Base-by-base conservation (phyloP, 148 eudicot genomes). In the Rhododendron henanense region DNA sequence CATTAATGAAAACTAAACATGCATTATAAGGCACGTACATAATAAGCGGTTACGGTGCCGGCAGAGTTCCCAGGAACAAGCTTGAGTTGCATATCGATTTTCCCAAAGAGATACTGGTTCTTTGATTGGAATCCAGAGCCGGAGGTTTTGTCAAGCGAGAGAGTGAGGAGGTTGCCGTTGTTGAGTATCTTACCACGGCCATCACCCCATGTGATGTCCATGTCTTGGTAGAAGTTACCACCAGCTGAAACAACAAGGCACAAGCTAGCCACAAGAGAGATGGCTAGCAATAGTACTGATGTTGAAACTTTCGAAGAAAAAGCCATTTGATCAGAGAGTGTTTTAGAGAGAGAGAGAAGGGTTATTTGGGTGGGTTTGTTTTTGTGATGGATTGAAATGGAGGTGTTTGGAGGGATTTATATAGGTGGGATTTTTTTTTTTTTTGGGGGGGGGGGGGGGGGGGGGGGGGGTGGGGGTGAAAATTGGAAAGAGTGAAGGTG, bases 21-120 rank as follows among this genome's bases (percentile, higher is more conserved):
- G 69, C 28, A 2, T 63, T 63, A 63, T 1, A 48, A 41, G 44
- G 3, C 25, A 81, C 86, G 48, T 86, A 89, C 90, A 79, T 89
- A 89, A 55, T 89, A 89, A 10, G 89, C 87, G 1, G 91, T 89
- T 57, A 89, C 91, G 4, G 91, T 89, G 89, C 91, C 91, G 23
- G 91, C 91, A 9, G 91, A 89, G 53, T 89, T 89, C 45, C 91
- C 91, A 3, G 88, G 87, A 2, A 89, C 91, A 71, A 89, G 89
- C 59, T 89, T 89, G n/a, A 89, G 84, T 47, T 87, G 91, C 89
- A 89, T 87, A 33, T 89, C 91, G 16, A 89, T 89, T 65, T 87
- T 87, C 1, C 91, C 91, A 13, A 89, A 89, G 75, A 89, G 55
- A 81, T 78, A 89, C 65, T 85, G 87, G 1, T 85, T 85, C 57